Conservation (phyloP, 108 stramenopile genomes). For the Skeletonema tropicum region DNA sequence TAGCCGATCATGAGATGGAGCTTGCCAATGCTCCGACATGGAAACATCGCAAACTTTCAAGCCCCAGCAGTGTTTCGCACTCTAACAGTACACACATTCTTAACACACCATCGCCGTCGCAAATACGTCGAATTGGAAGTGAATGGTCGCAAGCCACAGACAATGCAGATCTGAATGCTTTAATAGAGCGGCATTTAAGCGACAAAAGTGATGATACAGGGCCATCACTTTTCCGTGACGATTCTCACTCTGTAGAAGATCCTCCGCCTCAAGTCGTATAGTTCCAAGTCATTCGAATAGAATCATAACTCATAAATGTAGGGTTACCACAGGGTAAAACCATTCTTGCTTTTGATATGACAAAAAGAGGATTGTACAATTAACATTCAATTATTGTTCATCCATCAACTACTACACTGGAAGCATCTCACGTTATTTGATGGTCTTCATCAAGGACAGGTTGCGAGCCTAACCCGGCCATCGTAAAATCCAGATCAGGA, state of each 20-base stretch:
- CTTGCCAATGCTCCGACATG: background rate
- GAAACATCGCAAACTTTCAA: background rate
- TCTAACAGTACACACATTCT: background rate
- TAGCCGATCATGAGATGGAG: background rate
- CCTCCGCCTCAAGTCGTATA: background rate
- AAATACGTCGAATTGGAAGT: background rate
- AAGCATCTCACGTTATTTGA: background rate
- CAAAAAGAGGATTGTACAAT: no score
- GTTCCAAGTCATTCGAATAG: background rate
- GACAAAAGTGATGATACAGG: background rate
- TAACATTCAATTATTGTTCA: no score
- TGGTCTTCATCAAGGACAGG: slow-evolving; percentile 11
- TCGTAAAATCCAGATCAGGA: slow-evolving; percentile 27
- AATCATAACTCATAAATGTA: background rate
- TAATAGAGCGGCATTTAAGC: background rate
- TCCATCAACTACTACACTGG: no score
- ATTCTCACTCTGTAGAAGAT: background rate
- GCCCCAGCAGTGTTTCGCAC: background rate
- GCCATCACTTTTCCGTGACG: background rate
- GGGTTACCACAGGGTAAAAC: no score
- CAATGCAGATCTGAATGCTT: background rate
- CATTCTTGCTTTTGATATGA: no score
- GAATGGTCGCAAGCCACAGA: slow-evolving; percentile 5
- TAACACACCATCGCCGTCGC: background rate
- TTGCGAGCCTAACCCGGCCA: slow-evolving; percentile 16